phyloP scores from a whole-genome alignment of 2,329 filamentous ascomycete genomes.

The Cladophialophora yegresii region DNA sequence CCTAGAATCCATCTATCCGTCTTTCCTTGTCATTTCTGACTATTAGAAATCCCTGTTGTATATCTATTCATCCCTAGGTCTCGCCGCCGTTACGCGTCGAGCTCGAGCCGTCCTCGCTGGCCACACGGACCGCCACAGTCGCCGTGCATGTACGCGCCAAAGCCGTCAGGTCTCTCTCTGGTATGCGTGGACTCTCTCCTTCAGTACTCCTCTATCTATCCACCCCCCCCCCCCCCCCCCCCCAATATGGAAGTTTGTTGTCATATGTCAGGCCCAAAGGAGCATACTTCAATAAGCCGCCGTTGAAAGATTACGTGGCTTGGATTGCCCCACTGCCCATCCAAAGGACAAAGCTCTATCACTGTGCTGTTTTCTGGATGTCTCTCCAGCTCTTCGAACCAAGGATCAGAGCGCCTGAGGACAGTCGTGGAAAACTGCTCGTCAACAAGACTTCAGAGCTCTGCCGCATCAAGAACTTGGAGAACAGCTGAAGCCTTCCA shows the following conservation, averaged over 20 bases:
- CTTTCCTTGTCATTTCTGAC: conserved; percentile 16
- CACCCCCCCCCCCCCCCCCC: conserved; percentile 11
- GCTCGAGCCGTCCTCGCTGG: conserved; percentile 18
- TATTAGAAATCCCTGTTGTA: not conserved
- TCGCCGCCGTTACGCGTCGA: conserved; percentile 3
- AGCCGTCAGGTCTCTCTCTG: conserved; percentile 23
- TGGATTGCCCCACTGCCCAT: not conserved
- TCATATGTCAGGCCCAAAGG: not conserved
- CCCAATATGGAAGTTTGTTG: conserved; percentile 32
- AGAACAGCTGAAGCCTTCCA: not conserved
- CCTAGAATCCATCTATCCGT: not conserved
- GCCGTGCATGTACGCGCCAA: conserved; percentile 30
- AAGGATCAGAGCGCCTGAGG: not conserved
- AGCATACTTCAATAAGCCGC: not conserved
- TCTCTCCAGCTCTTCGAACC: not conserved
- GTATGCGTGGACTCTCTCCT: conserved; percentile 20
- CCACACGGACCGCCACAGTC: conserved; percentile 24
- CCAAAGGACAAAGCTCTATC: not conserved
- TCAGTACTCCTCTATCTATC: conserved; percentile 1
- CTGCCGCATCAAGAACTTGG: not conserved
- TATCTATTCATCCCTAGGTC: conserved; percentile 4
- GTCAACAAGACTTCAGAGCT: not conserved
- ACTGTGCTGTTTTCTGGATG: not conserved
- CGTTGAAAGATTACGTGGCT: not conserved
- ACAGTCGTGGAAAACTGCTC: too few species aligned